phyloP scores from a whole-genome alignment of 164 flowering plant genomes.

The Vitis amurensis region DNA sequence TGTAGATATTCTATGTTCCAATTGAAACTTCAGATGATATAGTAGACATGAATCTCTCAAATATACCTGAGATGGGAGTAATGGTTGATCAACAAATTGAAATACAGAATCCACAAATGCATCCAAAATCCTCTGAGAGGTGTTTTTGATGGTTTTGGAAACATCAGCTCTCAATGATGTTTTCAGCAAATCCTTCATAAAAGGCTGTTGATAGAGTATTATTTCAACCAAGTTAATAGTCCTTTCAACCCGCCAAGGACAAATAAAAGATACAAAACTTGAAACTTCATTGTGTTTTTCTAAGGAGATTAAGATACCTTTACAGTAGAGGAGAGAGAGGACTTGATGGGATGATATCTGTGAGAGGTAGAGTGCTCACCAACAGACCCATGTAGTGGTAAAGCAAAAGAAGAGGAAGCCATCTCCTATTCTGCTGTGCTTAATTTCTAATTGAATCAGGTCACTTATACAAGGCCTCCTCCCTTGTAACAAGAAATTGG shows the following conservation, averaged over 20 bases:
- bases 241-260: neutral
- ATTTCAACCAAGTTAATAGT: neutral
- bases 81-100: constrained; percentile 34
- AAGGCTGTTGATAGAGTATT: constrained; percentile 25
- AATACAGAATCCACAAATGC: constrained; percentile 35
- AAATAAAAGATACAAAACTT: constrained; percentile 14
- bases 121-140: constrained; percentile 25
- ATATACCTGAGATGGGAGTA: constrained; percentile 42
- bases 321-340: constrained; percentile 14
- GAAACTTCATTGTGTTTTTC: neutral
- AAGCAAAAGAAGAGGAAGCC: too few species aligned
- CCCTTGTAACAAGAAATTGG: too few species aligned
- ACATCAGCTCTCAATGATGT: constrained; percentile 21
- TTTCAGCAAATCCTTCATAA: constrained; percentile 25
- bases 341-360: constrained; percentile 10
- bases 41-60: neutral
- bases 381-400: too few species aligned
- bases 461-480: too few species aligned
- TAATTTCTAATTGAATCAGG: too few species aligned
- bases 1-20: neutral
- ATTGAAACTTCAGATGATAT: neutral
- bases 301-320: too few species aligned
- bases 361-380: too few species aligned
- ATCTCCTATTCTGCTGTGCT: too few species aligned
- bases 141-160: constrained; percentile 19